Evolutionary conservation across 768 basidiomycete species (phyloP).

Genomic region (Hysterangium stoloniferum): DNA sequence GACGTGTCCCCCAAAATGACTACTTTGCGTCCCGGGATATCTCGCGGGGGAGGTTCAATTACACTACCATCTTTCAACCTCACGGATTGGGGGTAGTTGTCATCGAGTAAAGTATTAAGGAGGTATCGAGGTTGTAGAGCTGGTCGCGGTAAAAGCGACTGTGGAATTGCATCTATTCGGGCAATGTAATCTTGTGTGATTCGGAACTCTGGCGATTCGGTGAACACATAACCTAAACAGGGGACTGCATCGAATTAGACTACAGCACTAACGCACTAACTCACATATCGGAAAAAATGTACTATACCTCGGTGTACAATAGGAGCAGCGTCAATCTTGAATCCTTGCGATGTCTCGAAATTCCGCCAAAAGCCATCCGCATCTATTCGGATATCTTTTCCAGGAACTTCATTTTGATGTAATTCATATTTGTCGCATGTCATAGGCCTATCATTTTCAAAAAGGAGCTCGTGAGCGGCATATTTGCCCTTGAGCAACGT

Average conservation of each 20-base stretch:
- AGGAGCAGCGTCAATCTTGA: conserved; percentile 65
- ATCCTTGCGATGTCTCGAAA: conserved; percentile 35
- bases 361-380: conserved; percentile 59
- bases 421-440: conserved; percentile 41
- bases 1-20: conserved; percentile 75
- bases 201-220: conserved; percentile 35
- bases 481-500: conserved; percentile 54
- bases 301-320: conserved; percentile 65
- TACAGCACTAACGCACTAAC: not conserved
- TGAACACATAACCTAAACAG: conserved; percentile 72
- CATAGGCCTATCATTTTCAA: conserved; percentile 42
- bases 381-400: conserved; percentile 46
- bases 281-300: not conserved
- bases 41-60: conserved; percentile 21
- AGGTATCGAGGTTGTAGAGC: conserved; percentile 20
- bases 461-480: conserved; percentile 72
- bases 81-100: conserved; percentile 14
- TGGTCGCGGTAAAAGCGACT: conserved; percentile 22
- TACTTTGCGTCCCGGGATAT: conserved; percentile 51
- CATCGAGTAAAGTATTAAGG: conserved; percentile 18
- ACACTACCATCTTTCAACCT: conserved; percentile 23
- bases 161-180: conserved; percentile 13
- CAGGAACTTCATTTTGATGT: conserved; percentile 58
- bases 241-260: conserved; percentile 45
- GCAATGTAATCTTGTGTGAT: conserved; percentile 14